Base-by-base conservation (phyloP, 2,329 filamentous ascomycete species). In the Xylariomycetidae sp. region DNA sequence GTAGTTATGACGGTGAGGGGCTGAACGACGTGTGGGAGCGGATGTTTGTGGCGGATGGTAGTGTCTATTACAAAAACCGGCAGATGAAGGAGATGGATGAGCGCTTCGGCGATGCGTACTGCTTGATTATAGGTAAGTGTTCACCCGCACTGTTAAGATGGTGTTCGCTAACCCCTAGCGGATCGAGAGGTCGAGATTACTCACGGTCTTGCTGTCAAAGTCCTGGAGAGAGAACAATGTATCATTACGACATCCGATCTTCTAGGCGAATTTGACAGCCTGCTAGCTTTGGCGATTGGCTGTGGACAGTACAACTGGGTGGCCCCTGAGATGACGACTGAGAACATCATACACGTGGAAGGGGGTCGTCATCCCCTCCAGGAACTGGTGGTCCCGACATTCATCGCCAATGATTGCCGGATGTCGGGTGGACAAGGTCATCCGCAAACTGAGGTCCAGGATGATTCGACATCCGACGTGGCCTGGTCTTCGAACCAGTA, bases 101-200 rank as follows among this genome's bases (percentile, higher is more conserved):
- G 8, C 74, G 83, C 36, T 81, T 88, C 45, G 92, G 92, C 9
- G 90, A 97, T 56, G 73, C 94, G 18, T 90, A 90, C 49, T 80
- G 84, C 23, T 71, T 78, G 37, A 95, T 98, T 36, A 85, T 85
- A 48, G 84, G 86, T 85, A 67, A 53, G 70, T 23, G 8, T 23
- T n/a, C 20, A 23, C n/a, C 8, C n/a, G 20, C n/a, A 8, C 20
- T 23, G 8, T n/a, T 23, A 8, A 8, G 20, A 8, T n/a, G 8
- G 20, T 3, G 19, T 7, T 34, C 16, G 35, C 42, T 48, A 12
- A 49, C 36, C 10, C 30, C 10, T 25, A 9, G 11, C 40, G 84
- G 89, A 95, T 51, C 79, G 78, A 35, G 90, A 98, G 56, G 89
- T 96, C 27, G 86, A 95, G 46, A 85, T 97, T 27, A 73, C 92